Conservation (phyloP, 2,329 filamentous ascomycete species). For the Colletotrichum sp. region DNA sequence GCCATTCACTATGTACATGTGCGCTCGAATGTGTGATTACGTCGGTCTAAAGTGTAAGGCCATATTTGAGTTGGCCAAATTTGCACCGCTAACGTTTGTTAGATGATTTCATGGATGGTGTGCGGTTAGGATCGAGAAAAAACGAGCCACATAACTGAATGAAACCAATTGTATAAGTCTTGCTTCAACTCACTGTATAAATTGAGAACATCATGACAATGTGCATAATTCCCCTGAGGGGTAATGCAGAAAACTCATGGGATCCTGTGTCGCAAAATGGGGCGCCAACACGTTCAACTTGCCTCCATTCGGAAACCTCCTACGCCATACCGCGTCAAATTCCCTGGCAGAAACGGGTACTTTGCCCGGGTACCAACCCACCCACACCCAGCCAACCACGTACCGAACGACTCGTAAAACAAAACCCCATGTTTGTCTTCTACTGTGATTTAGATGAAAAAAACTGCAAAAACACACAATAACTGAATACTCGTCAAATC, state of each 20-base stretch:
- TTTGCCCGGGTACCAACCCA: neutral
- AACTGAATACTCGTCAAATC: rapidly evolving
- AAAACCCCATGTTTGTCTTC: neutral
- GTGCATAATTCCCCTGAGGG: neutral
- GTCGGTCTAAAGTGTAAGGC: neutral
- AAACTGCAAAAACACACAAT: neutral
- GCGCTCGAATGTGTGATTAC: neutral
- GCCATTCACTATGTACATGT: constrained; percentile 3
- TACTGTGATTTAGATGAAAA: neutral
- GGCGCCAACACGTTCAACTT: neutral
- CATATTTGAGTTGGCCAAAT: neutral
- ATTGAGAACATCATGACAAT: neutral
- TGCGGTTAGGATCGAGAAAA: neutral
- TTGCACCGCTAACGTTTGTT: neutral
- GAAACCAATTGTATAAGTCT: neutral
- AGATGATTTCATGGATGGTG: neutral
- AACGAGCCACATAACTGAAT: neutral
- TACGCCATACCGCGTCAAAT: constrained; percentile 17
- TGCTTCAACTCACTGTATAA: neutral
- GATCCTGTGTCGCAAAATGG: neutral
- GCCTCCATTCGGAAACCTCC: constrained; percentile 18
- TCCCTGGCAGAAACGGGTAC: constrained; percentile 13
- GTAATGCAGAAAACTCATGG: neutral
- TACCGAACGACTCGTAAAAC: neutral
- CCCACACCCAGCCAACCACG: neutral